Evolutionary conservation across 169 alveolate species (phyloP), one percentile per base, ranked within the genome.

Genomic region (Plasmodium vinckei): DNA sequence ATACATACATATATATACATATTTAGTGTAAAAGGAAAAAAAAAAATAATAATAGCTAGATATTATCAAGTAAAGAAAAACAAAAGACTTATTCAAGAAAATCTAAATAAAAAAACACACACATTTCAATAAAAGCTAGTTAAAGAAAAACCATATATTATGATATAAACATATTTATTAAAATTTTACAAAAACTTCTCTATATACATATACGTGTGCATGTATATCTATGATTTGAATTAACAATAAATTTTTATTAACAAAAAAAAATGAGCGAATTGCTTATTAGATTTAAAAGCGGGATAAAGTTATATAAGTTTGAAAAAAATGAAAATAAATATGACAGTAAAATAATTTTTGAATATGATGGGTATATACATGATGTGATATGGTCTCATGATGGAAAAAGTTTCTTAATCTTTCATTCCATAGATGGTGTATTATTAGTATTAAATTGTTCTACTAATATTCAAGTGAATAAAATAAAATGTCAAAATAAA

Each of bases 351-450:
- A 46, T 79, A 4, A 79, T 70, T 1, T 79, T 79, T 46, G 79
- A 79, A 46, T 79, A 79, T 25, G 71, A 79, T 15, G 89, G 82
- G 13, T 79, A 79, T 15, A 79, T 79, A 53, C 82, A 64, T 46
- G 89, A 79, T 46, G 79, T 70, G n/a, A 65, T 79, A 9, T 79
- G 89, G 89, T 79, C 89, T 10, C 53, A 61, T 21, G 89, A 79
- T 42, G 89, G 89, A 2, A 64, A 51, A 5, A 65, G 72, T n/a
- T 79, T 79, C 25, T 60, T 79, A 42, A 25, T 79, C 19, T 69
- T 79, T 39, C 89, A 79, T 46, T 47, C 89, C 9, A 23, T 54
- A 44, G 82, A 79, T 15, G 89, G 89, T 1, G 9, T 79, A 19
- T 69, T 79, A 17, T 59, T 79, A 54, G 67, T 65, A 15, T 19